phyloP scores from a whole-genome alignment of 2,329 filamentous ascomycete species.

The Scedosporium aurantiacum region DNA sequence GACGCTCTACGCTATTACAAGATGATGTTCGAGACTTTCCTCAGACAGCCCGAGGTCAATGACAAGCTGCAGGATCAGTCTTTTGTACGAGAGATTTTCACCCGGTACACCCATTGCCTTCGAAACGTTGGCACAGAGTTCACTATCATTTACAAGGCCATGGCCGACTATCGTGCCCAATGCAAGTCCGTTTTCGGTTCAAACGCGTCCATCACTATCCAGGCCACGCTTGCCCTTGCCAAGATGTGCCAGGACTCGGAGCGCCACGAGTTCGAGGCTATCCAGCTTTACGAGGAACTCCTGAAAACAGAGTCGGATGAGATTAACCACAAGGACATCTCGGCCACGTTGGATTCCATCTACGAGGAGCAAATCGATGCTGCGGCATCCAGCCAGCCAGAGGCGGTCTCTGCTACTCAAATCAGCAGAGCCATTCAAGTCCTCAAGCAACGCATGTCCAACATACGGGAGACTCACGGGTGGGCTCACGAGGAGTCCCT shows the following conservation, averaged over 20 bases:
- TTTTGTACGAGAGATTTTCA: conserved; percentile 21
- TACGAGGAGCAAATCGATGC: conserved; percentile 24
- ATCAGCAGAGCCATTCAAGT: conserved; percentile 19
- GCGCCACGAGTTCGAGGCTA: conserved; percentile 21
- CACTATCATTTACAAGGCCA: conserved; percentile 20
- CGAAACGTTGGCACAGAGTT: conserved; percentile 21
- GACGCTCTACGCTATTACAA: conserved; percentile 23
- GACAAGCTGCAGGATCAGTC: conserved; percentile 20
- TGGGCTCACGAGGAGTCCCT: conserved; percentile 28
- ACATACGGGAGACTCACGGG: conserved; percentile 20
- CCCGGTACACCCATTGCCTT: conserved; percentile 23
- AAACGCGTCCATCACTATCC: conserved; percentile 23
- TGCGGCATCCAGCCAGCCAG: conserved; percentile 12
- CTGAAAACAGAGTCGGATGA: conserved; percentile 19
- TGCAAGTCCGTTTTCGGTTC: conserved; percentile 22
- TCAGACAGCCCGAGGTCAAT: conserved; percentile 20
- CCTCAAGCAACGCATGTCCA: conserved; percentile 18
- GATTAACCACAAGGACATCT: conserved; percentile 22
- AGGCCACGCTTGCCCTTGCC: conserved; percentile 22
- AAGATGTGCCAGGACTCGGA: conserved; percentile 26
- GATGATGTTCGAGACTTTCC: conserved; percentile 24
- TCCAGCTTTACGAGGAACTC: conserved; percentile 24
- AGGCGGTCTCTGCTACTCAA: conserved; percentile 17
- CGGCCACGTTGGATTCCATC: conserved; percentile 21
- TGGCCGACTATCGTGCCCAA: conserved; percentile 21